Base-by-base conservation (phyloP, 768 basidiomycete genomes). In the Lactifluus pinguis region DNA sequence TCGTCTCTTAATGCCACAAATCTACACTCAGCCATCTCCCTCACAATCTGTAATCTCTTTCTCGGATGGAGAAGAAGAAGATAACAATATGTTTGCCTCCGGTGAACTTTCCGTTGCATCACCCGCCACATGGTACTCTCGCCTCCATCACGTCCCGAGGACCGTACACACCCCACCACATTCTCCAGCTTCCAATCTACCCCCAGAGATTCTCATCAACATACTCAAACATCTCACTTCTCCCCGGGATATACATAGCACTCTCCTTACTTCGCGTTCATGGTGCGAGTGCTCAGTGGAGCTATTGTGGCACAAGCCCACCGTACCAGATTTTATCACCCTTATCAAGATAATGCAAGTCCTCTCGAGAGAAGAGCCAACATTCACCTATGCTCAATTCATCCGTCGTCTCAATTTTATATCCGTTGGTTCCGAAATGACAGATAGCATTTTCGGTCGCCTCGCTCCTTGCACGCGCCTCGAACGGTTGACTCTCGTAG, bases 281-380 rank as follows among this genome's bases (percentile, higher is more conserved):
- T 99, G 95, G 94, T 98, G 93, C 78, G 88, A 95, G 70, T 97
- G 93, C 73, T 85, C 92, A 34, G 93, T 95, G 47, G 92, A 98
- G 72, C 80, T 98, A 21, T 79, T 98, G 25, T 99, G 95, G 95
- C 87, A 93, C 72, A 88, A 90, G 68, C 95, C 95, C 19, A 77
- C 78, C 55, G 84, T 98, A 69, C 76, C 83, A 29, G 83, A 82
- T 60, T 77, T 83, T 59, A 74, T 79, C 57, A 86, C 87, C 41
- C 81, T 97, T 56, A 79, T 85, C 69, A 85, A 85, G 73, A 86
- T 98, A 82, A 81, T 90, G 68, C 76, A 79, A 59, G 77, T 93
- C 52, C 77, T 98, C 65, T 75, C 78, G 32, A 74, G 76, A 42
- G 73, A 79, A 19, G 80, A 85, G 57, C 82, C 86, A 68, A 88